These are phyloP conservation scores for Metarhizium album DNA, from an alignment of 2,329 filamentous ascomycete species.

Conservation along the genomic window DNA sequence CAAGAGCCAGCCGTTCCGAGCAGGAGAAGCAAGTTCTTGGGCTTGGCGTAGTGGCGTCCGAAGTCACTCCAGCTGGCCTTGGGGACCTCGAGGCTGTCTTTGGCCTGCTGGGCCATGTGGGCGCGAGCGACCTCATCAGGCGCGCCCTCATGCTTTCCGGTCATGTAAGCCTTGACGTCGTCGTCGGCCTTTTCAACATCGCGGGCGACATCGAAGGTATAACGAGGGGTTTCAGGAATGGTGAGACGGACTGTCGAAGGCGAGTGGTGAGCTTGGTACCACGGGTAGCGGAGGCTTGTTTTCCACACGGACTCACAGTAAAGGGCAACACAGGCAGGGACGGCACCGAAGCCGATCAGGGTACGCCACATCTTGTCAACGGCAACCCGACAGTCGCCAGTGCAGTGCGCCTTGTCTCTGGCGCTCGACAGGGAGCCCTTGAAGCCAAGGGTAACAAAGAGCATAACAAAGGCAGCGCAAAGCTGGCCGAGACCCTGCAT, in stretches of 20 bases:
- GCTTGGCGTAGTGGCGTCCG: conserved; percentile 54
- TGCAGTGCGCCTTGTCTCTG: conserved; percentile 42
- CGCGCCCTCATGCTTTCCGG: conserved; percentile 48
- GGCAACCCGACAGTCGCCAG: conserved; percentile 23
- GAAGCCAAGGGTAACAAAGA: conserved; percentile 65
- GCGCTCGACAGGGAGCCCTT: conserved; percentile 48
- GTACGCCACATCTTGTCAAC: conserved; percentile 85
- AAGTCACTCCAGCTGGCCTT: conserved; percentile 68
- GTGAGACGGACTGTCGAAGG: conserved; percentile 48
- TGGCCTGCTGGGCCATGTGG: conserved; percentile 41
- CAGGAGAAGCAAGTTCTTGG: conserved; percentile 61
- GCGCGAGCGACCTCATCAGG: conserved; percentile 59
- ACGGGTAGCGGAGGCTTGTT: neutral
- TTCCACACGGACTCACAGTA: conserved; percentile 41
- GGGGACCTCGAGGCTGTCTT: conserved; percentile 47
- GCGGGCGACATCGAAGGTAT: conserved; percentile 71
- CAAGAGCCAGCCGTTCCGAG: conserved; percentile 76
- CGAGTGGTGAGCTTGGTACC: neutral
- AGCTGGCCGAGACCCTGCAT: conserved; percentile 83
- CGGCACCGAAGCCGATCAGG: conserved; percentile 69
- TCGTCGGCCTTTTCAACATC: conserved; percentile 64
- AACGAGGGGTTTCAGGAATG: conserved; percentile 79
- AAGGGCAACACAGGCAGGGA: conserved; percentile 70
- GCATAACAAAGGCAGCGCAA: conserved; percentile 60
- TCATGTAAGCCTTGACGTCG: conserved; percentile 66